Evolutionary conservation across 2,329 filamentous ascomycete species (phyloP).

Genomic region (Cordyceps tenuipes): DNA sequence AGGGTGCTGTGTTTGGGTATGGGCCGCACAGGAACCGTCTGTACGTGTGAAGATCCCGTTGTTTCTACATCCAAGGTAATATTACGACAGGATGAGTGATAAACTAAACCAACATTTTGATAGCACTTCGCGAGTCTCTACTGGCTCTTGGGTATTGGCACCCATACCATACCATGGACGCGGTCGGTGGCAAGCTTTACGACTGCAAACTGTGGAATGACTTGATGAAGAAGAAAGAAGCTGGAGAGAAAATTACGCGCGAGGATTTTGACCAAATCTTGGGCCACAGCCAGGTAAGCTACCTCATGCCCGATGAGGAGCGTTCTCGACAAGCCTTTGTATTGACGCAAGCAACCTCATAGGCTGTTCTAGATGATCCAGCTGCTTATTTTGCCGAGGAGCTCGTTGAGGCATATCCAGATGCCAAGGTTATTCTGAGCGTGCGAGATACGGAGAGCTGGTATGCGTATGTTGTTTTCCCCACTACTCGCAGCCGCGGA

Average conservation of each 20-base stretch:
- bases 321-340: background rate
- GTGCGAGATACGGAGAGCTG: constrained; percentile 4
- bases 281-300: constrained; percentile 2
- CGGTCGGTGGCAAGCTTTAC: background rate
- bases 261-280: constrained; percentile 3
- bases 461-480: background rate
- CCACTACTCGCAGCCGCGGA: no score
- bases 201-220: constrained; percentile 9
- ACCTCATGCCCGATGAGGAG: background rate
- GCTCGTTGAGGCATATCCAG: constrained; percentile 5
- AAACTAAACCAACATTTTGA: background rate
- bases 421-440: constrained; percentile 8
- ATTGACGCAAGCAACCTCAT: background rate
- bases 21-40: constrained; percentile 5
- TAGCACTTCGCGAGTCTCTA: constrained; percentile 6
- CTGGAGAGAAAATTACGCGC: background rate
- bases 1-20: constrained; percentile 8
- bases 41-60: background rate
- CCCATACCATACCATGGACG: background rate
- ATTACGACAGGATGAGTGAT: background rate
- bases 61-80: background rate
- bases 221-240: background rate
- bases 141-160: constrained; percentile 1
- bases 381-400: constrained; percentile 4
- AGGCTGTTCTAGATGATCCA: constrained; percentile 8